Percentiles rank a stretch among this genome's conserved stretches.
These are phyloP conservation scores for Fusarium austroafricanum DNA, from an alignment of 2,329 filamentous ascomycete genomes.

Conservation along the genomic window DNA sequence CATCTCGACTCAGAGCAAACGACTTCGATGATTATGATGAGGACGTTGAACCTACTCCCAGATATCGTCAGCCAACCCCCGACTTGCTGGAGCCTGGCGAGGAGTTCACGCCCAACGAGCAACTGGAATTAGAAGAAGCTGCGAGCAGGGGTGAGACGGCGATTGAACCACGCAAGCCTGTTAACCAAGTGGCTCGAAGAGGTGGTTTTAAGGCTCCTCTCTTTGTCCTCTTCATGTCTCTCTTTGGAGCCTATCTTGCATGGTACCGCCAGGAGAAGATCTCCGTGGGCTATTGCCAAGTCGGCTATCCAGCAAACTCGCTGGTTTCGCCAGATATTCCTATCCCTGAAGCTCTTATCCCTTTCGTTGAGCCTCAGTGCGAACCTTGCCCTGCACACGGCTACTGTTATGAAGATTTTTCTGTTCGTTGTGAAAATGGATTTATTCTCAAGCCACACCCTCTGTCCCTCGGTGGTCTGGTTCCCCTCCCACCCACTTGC, in stretches of 20 bases:
- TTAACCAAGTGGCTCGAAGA: conserved; percentile 51
- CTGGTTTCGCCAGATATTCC: conserved; percentile 62
- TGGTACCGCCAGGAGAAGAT: conserved; percentile 97
- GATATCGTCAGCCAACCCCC: conserved; percentile 48
- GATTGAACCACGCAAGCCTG: conserved; percentile 57
- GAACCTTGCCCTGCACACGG: conserved; percentile 92
- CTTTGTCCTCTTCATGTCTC: conserved; percentile 75
- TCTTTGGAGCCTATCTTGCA: conserved; percentile 77
- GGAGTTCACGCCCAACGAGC: conserved; percentile 93
- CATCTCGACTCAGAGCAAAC: conserved; percentile 58
- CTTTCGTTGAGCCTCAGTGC: conserved; percentile 81
- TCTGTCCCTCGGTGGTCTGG: conserved; percentile 79
- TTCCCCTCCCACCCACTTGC: conserved; percentile 90
- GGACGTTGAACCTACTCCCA: conserved; percentile 48
- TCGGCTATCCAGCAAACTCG: conserved; percentile 72
- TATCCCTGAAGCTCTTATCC: conserved; percentile 78
- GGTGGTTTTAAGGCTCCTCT: conserved; percentile 72
- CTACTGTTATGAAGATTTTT: conserved; percentile 83
- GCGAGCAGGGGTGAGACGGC: conserved; percentile 64
- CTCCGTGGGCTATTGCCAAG: conserved; percentile 93
- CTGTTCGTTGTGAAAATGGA: conserved; percentile 84
- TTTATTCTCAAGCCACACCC: conserved; percentile 89
- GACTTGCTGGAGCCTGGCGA: conserved; percentile 76
- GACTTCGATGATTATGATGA: conserved; percentile 49
- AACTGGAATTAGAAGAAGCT: conserved; percentile 81